These are phyloP conservation scores for Scytalidium sp. DNA, from an alignment of 2,329 filamentous ascomycete species.

Conservation along the genomic window DNA sequence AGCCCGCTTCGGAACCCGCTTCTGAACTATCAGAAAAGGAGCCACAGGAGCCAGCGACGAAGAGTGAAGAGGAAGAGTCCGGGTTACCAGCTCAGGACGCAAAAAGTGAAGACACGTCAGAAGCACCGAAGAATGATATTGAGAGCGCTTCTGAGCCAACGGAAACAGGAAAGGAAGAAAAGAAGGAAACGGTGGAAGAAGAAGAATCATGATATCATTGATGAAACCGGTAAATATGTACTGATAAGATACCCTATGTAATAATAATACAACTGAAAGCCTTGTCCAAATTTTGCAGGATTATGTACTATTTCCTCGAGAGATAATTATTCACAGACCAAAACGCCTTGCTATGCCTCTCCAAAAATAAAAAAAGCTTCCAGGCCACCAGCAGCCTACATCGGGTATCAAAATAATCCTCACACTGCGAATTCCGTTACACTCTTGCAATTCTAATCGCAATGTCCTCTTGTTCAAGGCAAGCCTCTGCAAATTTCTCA, in stretches of 20 bases:
- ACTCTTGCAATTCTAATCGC: no score
- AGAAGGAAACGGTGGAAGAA: conserved; percentile 3
- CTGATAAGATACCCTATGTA: conserved; percentile 16
- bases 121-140: neutral
- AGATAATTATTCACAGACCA: no score
- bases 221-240: conserved; percentile 5
- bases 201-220: conserved; percentile 3
- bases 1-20: conserved; percentile 13
- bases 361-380: neutral
- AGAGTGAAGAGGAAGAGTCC: conserved; percentile 19
- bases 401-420: no score
- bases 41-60: conserved; percentile 13
- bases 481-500: neutral
- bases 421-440: no score
- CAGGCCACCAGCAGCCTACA: no score
- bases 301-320: no score
- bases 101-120: neutral
- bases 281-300: no score
- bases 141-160: neutral
- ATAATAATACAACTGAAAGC: no score
- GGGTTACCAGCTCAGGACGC: conserved; percentile 4
- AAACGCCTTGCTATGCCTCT: neutral
- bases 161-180: neutral
- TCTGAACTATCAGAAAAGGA: conserved; percentile 15
- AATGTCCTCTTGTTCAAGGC: no score